phyloP scores from a whole-genome alignment of 2,329 filamentous ascomycete genomes.

The Dendryphion nanum region DNA sequence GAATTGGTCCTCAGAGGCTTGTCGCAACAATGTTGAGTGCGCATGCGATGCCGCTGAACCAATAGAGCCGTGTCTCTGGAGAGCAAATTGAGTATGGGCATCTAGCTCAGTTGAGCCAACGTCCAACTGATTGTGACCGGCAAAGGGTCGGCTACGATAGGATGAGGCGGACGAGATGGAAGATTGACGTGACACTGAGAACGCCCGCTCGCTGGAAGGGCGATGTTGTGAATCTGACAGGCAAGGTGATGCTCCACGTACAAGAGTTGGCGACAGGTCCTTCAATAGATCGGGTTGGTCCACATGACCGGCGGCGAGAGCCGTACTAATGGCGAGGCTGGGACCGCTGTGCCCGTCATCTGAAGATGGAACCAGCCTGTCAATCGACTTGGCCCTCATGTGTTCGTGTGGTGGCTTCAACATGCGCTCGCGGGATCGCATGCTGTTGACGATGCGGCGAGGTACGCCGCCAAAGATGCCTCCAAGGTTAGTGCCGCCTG shows the following conservation, averaged over 20 bases:
- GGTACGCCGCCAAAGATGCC: conserved; percentile 48
- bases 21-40: conserved; percentile 14
- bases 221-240: conserved; percentile 37
- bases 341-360: conserved; percentile 65
- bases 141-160: conserved; percentile 24
- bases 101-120: conserved; percentile 18
- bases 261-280: conserved; percentile 35
- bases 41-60: conserved; percentile 16
- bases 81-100: conserved; percentile 11
- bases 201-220: conserved; percentile 18
- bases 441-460: conserved; percentile 47
- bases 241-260: conserved; percentile 43
- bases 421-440: conserved; percentile 40
- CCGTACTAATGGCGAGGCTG: conserved; percentile 62
- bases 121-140: conserved; percentile 23
- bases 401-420: conserved; percentile 46
- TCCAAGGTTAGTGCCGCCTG: conserved; percentile 42
- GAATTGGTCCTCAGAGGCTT: conserved; percentile 31
- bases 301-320: conserved; percentile 60
- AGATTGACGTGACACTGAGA: conserved; percentile 39
- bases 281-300: conserved; percentile 50
- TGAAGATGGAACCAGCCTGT: conserved; percentile 56
- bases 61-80: conserved; percentile 21
- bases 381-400: conserved; percentile 60
- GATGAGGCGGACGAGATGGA: conserved; percentile 40